These are phyloP conservation scores for Uronychia setigera DNA, from an alignment of 73 alveolate species.

Conservation along the genomic window DNA sequence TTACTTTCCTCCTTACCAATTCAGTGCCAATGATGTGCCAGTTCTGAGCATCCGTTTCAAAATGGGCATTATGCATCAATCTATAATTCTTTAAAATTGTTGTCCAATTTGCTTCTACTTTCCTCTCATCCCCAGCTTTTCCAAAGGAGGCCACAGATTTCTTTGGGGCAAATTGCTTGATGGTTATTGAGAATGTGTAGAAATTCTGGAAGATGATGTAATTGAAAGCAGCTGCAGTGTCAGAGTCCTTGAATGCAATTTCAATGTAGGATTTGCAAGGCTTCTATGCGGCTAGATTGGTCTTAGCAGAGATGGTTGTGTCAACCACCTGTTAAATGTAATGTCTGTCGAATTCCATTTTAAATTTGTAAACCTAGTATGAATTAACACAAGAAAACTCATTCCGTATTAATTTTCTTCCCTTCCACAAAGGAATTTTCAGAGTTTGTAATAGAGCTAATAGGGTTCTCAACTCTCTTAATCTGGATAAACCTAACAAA, in stretches of 20 bases:
- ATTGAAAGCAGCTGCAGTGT: slow-evolving; percentile 19
- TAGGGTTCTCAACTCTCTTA: too few species aligned
- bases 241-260: slow-evolving; percentile 26
- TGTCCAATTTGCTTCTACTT: slow-evolving; percentile 48
- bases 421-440: too few species aligned
- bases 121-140: slow-evolving; percentile 28
- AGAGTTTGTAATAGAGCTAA: too few species aligned
- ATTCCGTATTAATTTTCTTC: too few species aligned
- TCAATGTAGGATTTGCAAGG: slow-evolving; percentile 54
- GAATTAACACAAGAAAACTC: too few species aligned
- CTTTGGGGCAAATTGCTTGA: slow-evolving; percentile 47
- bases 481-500: too few species aligned
- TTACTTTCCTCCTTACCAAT: slow-evolving; percentile 24
- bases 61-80: slow-evolving; percentile 66
- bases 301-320: too few species aligned
- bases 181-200: slow-evolving; percentile 52
- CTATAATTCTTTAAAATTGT: slow-evolving; percentile 52
- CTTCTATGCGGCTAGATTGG: too few species aligned
- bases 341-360: too few species aligned
- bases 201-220: slow-evolving; percentile 50
- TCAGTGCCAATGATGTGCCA: slow-evolving; percentile 76
- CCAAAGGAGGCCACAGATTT: slow-evolving; percentile 3
- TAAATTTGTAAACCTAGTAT: too few species aligned
- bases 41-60: slow-evolving; percentile 67
- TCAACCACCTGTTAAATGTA: too few species aligned